phyloP scores from a whole-genome alignment of 2,329 filamentous ascomycete genomes.

The Fusarium sp. region DNA sequence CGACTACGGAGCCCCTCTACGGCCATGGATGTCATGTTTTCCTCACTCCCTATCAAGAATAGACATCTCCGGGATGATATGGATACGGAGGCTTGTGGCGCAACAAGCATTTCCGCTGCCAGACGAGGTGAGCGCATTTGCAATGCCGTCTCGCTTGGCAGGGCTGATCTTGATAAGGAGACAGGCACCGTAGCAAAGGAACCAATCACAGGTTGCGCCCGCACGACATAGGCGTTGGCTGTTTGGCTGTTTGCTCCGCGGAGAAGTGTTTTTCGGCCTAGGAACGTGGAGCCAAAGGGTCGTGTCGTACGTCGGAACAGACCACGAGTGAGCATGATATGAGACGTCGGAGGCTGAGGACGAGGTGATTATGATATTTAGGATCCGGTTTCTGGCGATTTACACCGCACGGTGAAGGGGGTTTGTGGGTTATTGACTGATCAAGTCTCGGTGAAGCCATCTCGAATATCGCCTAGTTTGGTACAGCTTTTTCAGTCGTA shows the following conservation, averaged over 20 bases:
- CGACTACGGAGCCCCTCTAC: constrained; percentile 17
- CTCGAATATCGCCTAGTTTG: background rate
- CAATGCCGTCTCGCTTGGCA: constrained; percentile 9
- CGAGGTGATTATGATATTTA: constrained; percentile 17
- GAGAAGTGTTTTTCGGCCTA: constrained; percentile 29
- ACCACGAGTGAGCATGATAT: constrained; percentile 28
- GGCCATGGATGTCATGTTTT: constrained; percentile 8
- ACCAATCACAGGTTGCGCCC: constrained; percentile 33
- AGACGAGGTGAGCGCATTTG: constrained; percentile 23
- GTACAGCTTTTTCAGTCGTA: background rate
- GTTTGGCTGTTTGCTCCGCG: constrained; percentile 34
- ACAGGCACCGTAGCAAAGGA: background rate
- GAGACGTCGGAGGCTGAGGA: constrained; percentile 1
- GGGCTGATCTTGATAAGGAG: constrained; percentile 41
- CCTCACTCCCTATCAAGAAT: constrained; percentile 35
- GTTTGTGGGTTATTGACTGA: constrained; percentile 18
- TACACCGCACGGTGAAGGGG: constrained; percentile 8
- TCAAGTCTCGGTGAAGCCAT: constrained; percentile 21
- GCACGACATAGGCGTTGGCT: background rate
- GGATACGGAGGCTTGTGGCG: constrained; percentile 2
- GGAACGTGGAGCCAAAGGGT: constrained; percentile 22
- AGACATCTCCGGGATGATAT: constrained; percentile 36
- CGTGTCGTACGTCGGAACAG: constrained; percentile 40
- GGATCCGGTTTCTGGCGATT: constrained; percentile 16
- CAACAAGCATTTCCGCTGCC: constrained; percentile 38